Base-by-base conservation (phyloP, 2,329 filamentous ascomycete genomes). In the Rhynchosporium agropyri region DNA sequence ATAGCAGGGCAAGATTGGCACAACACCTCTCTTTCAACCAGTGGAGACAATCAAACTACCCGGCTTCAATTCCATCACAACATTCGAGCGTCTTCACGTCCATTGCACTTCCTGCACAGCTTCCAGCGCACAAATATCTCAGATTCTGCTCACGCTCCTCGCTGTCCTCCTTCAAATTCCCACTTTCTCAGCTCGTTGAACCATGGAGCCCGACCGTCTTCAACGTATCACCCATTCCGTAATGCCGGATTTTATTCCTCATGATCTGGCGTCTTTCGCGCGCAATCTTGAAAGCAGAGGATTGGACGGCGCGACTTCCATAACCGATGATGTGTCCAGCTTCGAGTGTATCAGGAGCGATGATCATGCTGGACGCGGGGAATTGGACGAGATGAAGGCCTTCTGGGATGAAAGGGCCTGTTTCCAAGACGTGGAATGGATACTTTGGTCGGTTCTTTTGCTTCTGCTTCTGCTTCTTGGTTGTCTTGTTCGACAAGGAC, bases 261-360 rank as follows among this genome's bases (percentile, higher is more conserved):
- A 28, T 40, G 13, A 54, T 28, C 2, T 36, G n/a, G n/a, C 50
- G 33, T 36, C 40, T 54, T n/a, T 54, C 6, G 9, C 33, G 50
- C 2, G n/a, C 33, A n/a, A 54, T 20, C 13, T 54, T 33, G 3
- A 28, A 33, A 4, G n/a, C n/a, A 26, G n/a, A 38, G 13, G 36
- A 20, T 10, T 36, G 50, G 50, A 54, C 50, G 10, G 50, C 33
- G n/a, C 38, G 40, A 12, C 7, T 28, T 20, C 50, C 50, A n/a
- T 54, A 54, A 26, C 33, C 50, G 33, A 54, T 54, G 10, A 54
- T 28, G 12, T 54, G 50, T 20, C 50, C 50, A 1, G 33, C 8
- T 40, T 54, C 50, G n/a, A 54, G 9, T 1, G n/a, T 28, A 4
- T 54, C 50, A 2, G 50, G 7, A 8, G 15, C 33, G n/a, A 54